Conservation (phyloP, 2,329 filamentous ascomycete species). For the Polychaeton citri region DNA sequence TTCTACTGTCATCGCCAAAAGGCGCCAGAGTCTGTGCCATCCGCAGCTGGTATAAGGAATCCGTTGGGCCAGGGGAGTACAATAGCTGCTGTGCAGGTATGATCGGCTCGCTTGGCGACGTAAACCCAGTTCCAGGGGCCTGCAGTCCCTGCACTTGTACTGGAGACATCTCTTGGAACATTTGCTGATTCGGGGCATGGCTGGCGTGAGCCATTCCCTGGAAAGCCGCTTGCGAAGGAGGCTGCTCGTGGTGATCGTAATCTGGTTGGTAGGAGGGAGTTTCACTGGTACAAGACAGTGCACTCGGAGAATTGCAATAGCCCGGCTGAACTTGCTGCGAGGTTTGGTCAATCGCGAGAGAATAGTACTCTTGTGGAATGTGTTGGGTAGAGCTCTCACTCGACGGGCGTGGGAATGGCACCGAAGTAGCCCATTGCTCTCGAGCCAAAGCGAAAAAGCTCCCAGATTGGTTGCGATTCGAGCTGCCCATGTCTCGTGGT, state of each 20-base stretch:
- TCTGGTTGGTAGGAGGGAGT: neutral
- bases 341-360: neutral
- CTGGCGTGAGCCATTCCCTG: too few relatives aligned
- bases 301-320: neutral
- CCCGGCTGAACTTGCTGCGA: neutral
- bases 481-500: neutral
- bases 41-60: neutral
- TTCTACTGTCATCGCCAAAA: neutral
- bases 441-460: neutral
- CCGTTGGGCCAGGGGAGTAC: neutral
- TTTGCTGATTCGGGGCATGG: neutral
- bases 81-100: neutral
- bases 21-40: neutral
- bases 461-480: neutral
- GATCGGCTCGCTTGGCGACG: neutral
- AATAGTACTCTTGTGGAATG: neutral
- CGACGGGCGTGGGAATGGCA: neutral
- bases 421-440: neutral
- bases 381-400: neutral
- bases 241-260: too few relatives aligned
- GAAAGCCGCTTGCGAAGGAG: too few relatives aligned
- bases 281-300: neutral
- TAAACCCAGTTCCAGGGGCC: neutral
- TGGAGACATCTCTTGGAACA: neutral
- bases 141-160: neutral